These are phyloP conservation scores for Colletotrichum limetticola DNA, from an alignment of 2,329 filamentous ascomycete species.

Conservation along the genomic window DNA sequence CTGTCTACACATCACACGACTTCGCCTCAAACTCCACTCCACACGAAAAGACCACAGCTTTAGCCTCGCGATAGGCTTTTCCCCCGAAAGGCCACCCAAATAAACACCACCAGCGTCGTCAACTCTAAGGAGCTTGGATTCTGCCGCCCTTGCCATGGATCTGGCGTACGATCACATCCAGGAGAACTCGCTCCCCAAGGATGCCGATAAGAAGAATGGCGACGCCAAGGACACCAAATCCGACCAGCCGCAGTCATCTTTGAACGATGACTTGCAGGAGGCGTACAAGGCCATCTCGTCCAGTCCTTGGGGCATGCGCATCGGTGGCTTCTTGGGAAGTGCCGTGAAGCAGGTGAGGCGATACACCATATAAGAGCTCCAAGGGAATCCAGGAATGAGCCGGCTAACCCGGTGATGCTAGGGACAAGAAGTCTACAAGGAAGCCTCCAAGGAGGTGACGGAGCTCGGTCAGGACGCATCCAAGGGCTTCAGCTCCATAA, in stretches of 20 bases:
- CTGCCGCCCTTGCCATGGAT: slow-evolving; percentile 73
- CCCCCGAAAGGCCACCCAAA: background rate
- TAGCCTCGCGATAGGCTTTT: slow-evolving; percentile 21
- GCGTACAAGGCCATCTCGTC: slow-evolving; percentile 93
- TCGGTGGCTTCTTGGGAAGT: slow-evolving; percentile 89
- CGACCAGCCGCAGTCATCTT: slow-evolving; percentile 60
- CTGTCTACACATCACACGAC: slow-evolving; percentile 14
- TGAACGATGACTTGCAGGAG: slow-evolving; percentile 92
- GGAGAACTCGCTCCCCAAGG: slow-evolving; percentile 78
- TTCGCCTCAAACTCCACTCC: slow-evolving; percentile 7
- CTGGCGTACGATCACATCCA: slow-evolving; percentile 97
- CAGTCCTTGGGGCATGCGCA: slow-evolving; percentile 88
- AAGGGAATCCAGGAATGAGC: background rate
- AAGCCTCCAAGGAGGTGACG: slow-evolving; percentile 85
- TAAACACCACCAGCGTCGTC: background rate
- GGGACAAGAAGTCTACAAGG: slow-evolving; percentile 85
- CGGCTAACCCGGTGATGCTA: slow-evolving; percentile 46
- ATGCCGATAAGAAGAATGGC: slow-evolving; percentile 58
- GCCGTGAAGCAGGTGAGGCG: slow-evolving; percentile 87
- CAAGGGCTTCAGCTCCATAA: slow-evolving; percentile 79
- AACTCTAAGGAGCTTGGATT: background rate
- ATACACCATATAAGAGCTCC: background rate
- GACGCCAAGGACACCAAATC: slow-evolving; percentile 49
- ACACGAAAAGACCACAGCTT: slow-evolving; percentile 1
- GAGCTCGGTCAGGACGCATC: slow-evolving; percentile 83